A percentile compares a stretch with the other conserved stretches of the same genome.
These are phyloP conservation scores for Fraxinus nigra DNA, from an alignment of 305 asterid genomes.

Conservation along the genomic window DNA sequence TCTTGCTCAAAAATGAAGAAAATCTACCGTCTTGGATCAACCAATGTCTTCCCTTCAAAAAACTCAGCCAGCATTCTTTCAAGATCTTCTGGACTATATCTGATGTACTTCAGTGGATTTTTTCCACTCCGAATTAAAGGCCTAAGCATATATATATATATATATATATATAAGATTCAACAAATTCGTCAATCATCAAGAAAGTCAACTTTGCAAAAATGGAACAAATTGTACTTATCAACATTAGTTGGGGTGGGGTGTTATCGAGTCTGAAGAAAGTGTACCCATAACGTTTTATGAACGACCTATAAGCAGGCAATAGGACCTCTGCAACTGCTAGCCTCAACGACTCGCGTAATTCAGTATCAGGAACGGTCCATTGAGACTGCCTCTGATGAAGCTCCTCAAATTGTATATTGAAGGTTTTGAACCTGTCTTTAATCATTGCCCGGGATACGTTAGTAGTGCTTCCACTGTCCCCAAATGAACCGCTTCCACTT, in stretches of 20 bases:
- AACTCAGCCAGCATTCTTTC: constrained; percentile 94
- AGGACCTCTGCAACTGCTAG: constrained; percentile 98
- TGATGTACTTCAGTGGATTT: constrained; percentile 79
- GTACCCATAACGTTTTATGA: constrained; percentile 81
- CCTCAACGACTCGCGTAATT: constrained; percentile 86
- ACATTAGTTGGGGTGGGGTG: neutral
- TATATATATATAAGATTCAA: neutral
- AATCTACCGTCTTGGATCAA: constrained; percentile 54
- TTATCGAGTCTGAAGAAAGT: neutral
- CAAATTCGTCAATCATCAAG: neutral
- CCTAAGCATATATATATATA: constrained; percentile 31
- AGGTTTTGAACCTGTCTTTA: constrained; percentile 85
- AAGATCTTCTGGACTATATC: constrained; percentile 79
- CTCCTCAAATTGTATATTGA: constrained; percentile 84
- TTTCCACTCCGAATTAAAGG: constrained; percentile 82
- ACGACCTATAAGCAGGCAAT: constrained; percentile 91
- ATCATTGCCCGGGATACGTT: constrained; percentile 73
- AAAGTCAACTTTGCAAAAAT: neutral
- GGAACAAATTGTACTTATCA: neutral
- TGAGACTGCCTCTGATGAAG: constrained; percentile 96
- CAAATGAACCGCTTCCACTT: constrained; percentile 47
- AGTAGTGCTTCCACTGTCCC: constrained; percentile 48
- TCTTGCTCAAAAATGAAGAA: neutral
- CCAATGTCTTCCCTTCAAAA: constrained; percentile 88
- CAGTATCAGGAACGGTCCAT: constrained; percentile 98